Percentiles rank a stretch among this genome's conserved stretches.
Conservation (phyloP, 768 basidiomycete genomes). For the Podaxis sp. region DNA sequence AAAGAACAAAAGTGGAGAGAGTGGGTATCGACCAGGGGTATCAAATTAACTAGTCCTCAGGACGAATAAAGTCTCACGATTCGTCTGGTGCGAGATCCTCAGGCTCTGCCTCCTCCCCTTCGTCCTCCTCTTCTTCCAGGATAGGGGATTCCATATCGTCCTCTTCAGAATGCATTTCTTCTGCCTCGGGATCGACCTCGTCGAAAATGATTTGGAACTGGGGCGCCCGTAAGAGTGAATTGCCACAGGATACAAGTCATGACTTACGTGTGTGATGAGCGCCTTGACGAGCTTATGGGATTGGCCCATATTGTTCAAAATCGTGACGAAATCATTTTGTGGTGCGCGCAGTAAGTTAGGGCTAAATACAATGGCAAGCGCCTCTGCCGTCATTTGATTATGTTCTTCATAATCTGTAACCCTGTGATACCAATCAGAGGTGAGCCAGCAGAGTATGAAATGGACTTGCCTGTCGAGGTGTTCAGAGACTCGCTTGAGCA, state of each 20-base stretch:
- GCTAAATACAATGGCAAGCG: slow-evolving; percentile 83
- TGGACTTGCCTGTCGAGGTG: slow-evolving; percentile 71
- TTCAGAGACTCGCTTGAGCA: slow-evolving; percentile 76
- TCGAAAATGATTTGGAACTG: slow-evolving; percentile 74
- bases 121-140: slow-evolving; percentile 66
- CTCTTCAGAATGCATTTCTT: slow-evolving; percentile 55
- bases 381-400: slow-evolving; percentile 88
- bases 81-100: neutral
- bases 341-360: slow-evolving; percentile 78
- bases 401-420: slow-evolving; percentile 88
- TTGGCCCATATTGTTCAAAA: slow-evolving; percentile 77
- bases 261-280: slow-evolving; percentile 70
- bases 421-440: slow-evolving; percentile 31
- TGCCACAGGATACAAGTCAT: neutral
- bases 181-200: slow-evolving; percentile 61
- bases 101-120: slow-evolving; percentile 23
- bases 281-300: slow-evolving; percentile 75
- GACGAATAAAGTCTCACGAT: neutral
- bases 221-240: slow-evolving; percentile 11
- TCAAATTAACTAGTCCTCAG: slow-evolving; percentile 6
- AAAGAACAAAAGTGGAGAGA: neutral
- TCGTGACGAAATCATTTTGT: slow-evolving; percentile 74
- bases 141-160: slow-evolving; percentile 68
- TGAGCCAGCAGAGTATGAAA: neutral
- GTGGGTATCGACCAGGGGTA: slow-evolving; percentile 14